Conservation (phyloP, 169 alveolate species). For the Plasmodium chabaudi region DNA sequence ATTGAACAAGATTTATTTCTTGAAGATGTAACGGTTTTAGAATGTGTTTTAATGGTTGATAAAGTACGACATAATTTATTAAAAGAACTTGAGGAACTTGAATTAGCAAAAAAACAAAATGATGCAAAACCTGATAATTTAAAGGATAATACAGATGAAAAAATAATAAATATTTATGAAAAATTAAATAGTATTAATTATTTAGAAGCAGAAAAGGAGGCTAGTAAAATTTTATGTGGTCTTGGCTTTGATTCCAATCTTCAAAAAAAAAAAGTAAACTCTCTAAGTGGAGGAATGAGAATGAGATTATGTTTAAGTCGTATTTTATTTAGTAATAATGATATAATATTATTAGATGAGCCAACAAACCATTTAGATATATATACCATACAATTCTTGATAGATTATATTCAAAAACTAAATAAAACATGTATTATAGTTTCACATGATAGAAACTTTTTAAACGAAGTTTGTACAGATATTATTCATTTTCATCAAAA, state of each 20-base stretch:
- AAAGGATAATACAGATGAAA: slow-evolving; percentile 90
- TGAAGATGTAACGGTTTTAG: slow-evolving; percentile 91
- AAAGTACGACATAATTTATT: slow-evolving; percentile 92
- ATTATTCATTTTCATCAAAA: slow-evolving; percentile 93
- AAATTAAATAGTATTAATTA: slow-evolving; percentile 88
- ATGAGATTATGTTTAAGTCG: slow-evolving; percentile 86
- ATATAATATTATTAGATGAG: slow-evolving; percentile 82
- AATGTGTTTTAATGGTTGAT: slow-evolving; percentile 95
- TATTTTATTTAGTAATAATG: slow-evolving; percentile 89
- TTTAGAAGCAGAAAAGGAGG: slow-evolving; percentile 78
- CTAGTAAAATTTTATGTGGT: slow-evolving; percentile 86
- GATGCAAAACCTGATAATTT: slow-evolving; percentile 81
- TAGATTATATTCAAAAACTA: slow-evolving; percentile 92
- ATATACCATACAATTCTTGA: slow-evolving; percentile 93
- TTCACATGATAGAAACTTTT: slow-evolving; percentile 97
- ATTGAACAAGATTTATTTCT: slow-evolving; percentile 94
- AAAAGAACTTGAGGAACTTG: slow-evolving; percentile 88
- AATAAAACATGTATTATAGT: slow-evolving; percentile 95
- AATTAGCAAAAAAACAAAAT: slow-evolving; percentile 71
- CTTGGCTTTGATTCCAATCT: slow-evolving; percentile 94
- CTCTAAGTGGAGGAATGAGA: slow-evolving; percentile 92
- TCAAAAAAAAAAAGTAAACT: slow-evolving; percentile 87
- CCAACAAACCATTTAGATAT: slow-evolving; percentile 86
- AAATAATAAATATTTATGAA: slow-evolving; percentile 90
- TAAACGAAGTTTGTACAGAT: slow-evolving; percentile 96